These are phyloP conservation scores for Coffea humblotiana DNA, from an alignment of 305 asterid species.

Conservation along the genomic window DNA sequence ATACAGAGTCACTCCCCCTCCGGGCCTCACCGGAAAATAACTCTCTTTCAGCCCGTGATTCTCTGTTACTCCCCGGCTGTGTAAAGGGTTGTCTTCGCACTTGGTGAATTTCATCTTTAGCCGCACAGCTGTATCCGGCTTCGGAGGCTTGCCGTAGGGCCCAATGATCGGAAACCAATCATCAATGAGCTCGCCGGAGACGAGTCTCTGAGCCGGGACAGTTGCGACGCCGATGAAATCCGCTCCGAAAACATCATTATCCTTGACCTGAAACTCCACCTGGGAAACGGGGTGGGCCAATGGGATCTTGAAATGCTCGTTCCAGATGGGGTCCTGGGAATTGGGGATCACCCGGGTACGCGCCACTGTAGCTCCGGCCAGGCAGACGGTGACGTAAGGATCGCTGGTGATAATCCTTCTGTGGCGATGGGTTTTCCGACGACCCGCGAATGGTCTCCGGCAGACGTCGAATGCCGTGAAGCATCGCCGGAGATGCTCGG, in stretches of 20 bases:
- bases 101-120: conserved; percentile 54
- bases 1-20: conserved; percentile 72
- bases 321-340: conserved; percentile 83
- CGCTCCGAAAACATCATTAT: conserved; percentile 91
- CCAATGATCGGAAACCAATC: conserved; percentile 86
- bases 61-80: conserved; percentile 39
- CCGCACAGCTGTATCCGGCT: conserved; percentile 62
- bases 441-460: conserved; percentile 43
- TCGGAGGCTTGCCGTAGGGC: conserved; percentile 60
- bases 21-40: conserved; percentile 78
- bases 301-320: conserved; percentile 75
- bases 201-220: conserved; percentile 53
- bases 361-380: conserved; percentile 82
- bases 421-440: conserved; percentile 28
- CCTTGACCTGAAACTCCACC: conserved; percentile 88
- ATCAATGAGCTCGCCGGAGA: conserved; percentile 61
- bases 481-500: conserved; percentile 72
- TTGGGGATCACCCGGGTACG: conserved; percentile 84
- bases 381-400: conserved; percentile 82
- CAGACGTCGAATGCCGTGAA: conserved; percentile 48
- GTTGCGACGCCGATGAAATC: conserved; percentile 76
- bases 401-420: conserved; percentile 79
- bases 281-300: conserved; percentile 82
- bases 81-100: conserved; percentile 40
- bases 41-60: conserved; percentile 55